Evolutionary conservation across 176 grass and related monocot genomes (phyloP).

Genomic region (Poa annua): DNA sequence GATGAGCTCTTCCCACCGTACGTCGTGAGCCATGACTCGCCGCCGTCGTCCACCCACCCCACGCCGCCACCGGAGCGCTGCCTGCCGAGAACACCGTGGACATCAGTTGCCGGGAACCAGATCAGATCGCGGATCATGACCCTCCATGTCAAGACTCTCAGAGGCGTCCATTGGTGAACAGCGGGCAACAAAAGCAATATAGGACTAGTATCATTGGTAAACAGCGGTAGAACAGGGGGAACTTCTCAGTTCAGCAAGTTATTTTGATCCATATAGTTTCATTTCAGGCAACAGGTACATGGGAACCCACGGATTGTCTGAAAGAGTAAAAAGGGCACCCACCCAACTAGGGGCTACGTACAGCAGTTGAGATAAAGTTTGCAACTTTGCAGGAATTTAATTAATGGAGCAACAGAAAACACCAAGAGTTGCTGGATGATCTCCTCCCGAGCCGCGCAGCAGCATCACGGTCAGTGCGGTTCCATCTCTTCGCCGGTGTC

Average conservation of each 20-base stretch:
- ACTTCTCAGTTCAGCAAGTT: not conserved
- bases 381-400: not conserved
- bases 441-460: not conserved
- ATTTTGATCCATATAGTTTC: not conserved
- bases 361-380: not conserved
- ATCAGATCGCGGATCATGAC: not conserved
- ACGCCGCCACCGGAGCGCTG: too few species aligned
- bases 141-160: not conserved
- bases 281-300: not conserved
- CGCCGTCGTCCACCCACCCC: not conserved
- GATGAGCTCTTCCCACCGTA: not conserved
- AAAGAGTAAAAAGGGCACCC: not conserved
- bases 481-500: slow-evolving; percentile 36
- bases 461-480: not conserved
- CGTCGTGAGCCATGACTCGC: not conserved
- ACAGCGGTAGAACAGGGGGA: not conserved
- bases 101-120: not conserved
- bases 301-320: not conserved
- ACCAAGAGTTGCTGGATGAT: not conserved
- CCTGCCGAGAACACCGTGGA: too few species aligned
- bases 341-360: not conserved
- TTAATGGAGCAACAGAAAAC: not conserved
- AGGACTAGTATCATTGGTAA: not conserved
- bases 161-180: not conserved
- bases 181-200: not conserved